A percentile compares a stretch with the other conserved stretches of the same genome.
phyloP scores from a whole-genome alignment of 345 rosid species.

The Eucalyptus sp. region DNA sequence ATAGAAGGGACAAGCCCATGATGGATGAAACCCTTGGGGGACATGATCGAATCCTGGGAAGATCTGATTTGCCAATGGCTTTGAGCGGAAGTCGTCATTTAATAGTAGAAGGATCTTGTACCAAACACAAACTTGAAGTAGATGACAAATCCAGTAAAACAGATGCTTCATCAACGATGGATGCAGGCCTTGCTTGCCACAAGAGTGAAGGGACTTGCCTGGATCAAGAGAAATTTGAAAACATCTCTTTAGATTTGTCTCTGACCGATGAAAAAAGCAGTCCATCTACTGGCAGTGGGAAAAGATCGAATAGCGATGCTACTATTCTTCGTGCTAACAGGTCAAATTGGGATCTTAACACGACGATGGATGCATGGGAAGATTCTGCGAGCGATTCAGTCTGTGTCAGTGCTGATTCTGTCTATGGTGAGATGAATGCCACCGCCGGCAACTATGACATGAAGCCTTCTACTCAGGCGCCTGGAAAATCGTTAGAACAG shows the following conservation, averaged over 20 bases:
- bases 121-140: neutral
- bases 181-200: constrained; percentile 2
- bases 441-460: constrained; percentile 1
- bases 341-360: constrained; percentile 83
- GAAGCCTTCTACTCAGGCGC: constrained; percentile 8
- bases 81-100: neutral
- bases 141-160: constrained; percentile 15
- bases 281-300: constrained; percentile 1
- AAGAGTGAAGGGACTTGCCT: constrained; percentile 6
- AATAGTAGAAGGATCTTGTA: neutral
- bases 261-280: constrained; percentile 28
- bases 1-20: constrained; percentile 3
- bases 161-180: constrained; percentile 9
- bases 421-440: neutral
- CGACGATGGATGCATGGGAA: constrained; percentile 84
- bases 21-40: constrained; percentile 4
- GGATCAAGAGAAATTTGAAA: constrained; percentile 8
- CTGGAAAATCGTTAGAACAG: constrained; percentile 5
- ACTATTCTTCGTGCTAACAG: constrained; percentile 16
- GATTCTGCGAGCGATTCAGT: constrained; percentile 18
- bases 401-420: constrained; percentile 8
- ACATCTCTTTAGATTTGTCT: constrained; percentile 36
- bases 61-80: constrained; percentile 17
- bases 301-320: neutral
- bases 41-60: neutral